Base-by-base conservation (phyloP, 179 eudicot species). In the Silene coronaria region DNA sequence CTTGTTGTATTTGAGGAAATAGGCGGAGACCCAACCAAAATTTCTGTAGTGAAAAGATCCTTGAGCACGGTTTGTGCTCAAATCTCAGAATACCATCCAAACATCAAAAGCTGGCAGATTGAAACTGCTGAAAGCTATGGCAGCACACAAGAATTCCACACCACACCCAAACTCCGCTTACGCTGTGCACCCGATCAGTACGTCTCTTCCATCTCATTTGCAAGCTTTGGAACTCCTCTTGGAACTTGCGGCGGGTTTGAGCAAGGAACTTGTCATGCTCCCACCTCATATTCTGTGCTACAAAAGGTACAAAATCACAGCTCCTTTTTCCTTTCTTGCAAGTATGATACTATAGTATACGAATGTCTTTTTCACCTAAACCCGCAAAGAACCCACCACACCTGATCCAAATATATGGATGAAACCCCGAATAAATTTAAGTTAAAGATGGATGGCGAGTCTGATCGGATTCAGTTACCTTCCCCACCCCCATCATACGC, bases 191-290 rank as follows among this genome's bases (percentile, higher is more conserved):
- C 77, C 11, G 88, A 90, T 53, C 96, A 89, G 71, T 80, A 84
- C 73, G 93, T 96, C 72, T 87, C 98, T 70, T 82, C 97, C 48
- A 93, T 93, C 73, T 81, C 86, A 75, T 93, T 91, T 82, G 98
- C 98, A 11, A 93, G 98, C 82, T 93, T 87, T 70, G 98, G 98
- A 77, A 91, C 95, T 78, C 96, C 98, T 77, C 62, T 87, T 14
- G 98, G 98, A 72, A 88, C 97, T 77, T 95, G 99, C 79, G 99
- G 99, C 42, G 81, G 77, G 57, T 92, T 85, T 79, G 84, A 82
- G 88, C 86, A 88, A 79, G 97, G 99, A 71, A 61, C 89, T 72
- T 95, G 99, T 83, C 99, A 96, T 74, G 97, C 99, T 74, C 83
- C 92, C 30, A 71, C 88, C 76, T 93, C 99, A 36, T 76, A 84